phyloP scores from a whole-genome alignment of 2,329 filamentous ascomycete genomes.

The Sordariomycetes sp. region DNA sequence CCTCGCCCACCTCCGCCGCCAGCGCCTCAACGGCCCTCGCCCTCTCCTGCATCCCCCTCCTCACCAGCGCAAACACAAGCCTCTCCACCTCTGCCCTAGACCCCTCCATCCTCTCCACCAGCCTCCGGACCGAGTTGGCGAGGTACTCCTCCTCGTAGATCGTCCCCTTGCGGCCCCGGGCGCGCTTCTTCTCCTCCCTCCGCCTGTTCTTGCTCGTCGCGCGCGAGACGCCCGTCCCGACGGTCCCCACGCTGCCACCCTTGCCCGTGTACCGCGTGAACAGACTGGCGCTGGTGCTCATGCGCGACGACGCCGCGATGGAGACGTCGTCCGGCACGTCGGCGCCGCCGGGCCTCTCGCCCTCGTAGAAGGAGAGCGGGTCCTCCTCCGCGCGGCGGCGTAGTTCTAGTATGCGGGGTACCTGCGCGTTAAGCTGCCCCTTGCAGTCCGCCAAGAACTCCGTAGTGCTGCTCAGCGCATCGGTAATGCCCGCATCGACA shows the following conservation, averaged over 20 bases:
- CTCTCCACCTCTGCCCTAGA: conserved; percentile 59
- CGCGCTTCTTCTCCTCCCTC: conserved; percentile 88
- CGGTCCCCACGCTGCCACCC: conserved; percentile 46
- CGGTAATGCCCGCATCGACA: conserved; percentile 67
- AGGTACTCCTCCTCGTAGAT: conserved; percentile 98
- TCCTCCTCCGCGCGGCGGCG: conserved; percentile 70
- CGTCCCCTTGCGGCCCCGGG: conserved; percentile 86
- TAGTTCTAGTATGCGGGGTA: conserved; percentile 74
- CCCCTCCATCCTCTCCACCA: conserved; percentile 70
- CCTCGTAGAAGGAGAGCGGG: conserved; percentile 80
- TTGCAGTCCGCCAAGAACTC: conserved; percentile 93
- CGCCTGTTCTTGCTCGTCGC: conserved; percentile 79
- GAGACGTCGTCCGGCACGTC: conserved; percentile 89
- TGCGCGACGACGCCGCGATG: conserved; percentile 66
- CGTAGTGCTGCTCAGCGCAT: conserved; percentile 69
- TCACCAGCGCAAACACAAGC: conserved; percentile 63
- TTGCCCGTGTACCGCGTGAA: conserved; percentile 87
- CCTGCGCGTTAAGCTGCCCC: conserved; percentile 67
- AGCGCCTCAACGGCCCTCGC: conserved; percentile 65
- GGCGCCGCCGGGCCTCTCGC: conserved; percentile 47
- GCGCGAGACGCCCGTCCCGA: conserved; percentile 59
- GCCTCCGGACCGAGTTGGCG: conserved; percentile 69
- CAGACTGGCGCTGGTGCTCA: conserved; percentile 72
- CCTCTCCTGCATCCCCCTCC: conserved; percentile 77
- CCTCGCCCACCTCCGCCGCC: conserved; percentile 59